Conservation (phyloP, 306 rosid genomes). For the Vigna trinervia region DNA sequence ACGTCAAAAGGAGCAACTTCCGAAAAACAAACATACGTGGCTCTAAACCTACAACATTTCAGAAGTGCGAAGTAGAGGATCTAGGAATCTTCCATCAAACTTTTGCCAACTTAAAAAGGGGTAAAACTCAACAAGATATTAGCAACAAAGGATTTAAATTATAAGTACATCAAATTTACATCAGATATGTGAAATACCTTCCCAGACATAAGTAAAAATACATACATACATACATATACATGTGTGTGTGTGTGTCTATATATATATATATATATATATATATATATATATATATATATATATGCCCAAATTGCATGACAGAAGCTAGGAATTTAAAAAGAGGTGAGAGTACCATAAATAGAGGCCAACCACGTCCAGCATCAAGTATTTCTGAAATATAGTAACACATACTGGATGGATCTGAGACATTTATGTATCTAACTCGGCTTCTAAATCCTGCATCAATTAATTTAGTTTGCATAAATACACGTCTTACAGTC, state of each 20-base stretch:
- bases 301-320: conserved; percentile 9
- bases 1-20: conserved; percentile 16
- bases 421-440: conserved; percentile 74
- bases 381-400: conserved; percentile 93
- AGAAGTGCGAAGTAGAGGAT: conserved; percentile 28
- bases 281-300: neutral
- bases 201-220: conserved; percentile 10
- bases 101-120: conserved; percentile 26
- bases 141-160: conserved; percentile 37
- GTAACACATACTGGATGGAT: conserved; percentile 77
- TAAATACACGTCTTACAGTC: conserved; percentile 40
- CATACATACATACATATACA: too few species aligned
- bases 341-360: conserved; percentile 81
- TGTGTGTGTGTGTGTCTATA: too few species aligned
- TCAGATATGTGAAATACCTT: conserved; percentile 30
- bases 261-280: too few species aligned
- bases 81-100: conserved; percentile 36
- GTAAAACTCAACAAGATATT: conserved; percentile 37
- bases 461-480: conserved; percentile 49
- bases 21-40: conserved; percentile 9
- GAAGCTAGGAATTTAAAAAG: conserved; percentile 25
- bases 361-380: conserved; percentile 77
- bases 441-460: conserved; percentile 97
- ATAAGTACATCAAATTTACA: conserved; percentile 26
- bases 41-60: conserved; percentile 19